These are phyloP conservation scores for Solanum phureja DNA, from an alignment of 257 asterid species.

Conservation along the genomic window DNA sequence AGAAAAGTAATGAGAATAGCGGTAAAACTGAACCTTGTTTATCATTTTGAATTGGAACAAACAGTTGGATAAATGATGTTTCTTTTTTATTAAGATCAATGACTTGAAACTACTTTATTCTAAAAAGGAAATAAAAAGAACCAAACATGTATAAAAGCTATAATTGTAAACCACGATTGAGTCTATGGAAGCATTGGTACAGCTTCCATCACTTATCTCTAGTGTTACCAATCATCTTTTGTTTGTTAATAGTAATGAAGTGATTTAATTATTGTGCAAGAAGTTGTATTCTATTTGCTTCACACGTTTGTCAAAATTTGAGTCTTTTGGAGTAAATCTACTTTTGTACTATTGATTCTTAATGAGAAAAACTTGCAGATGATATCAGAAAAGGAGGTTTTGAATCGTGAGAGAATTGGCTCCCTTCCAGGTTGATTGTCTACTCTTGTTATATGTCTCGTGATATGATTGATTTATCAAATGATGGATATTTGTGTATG, in stretches of 20 bases:
- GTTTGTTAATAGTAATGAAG: not conserved
- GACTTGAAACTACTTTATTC: not conserved
- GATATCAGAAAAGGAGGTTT: slow-evolving; percentile 17
- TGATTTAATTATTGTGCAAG: not conserved
- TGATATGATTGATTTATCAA: not conserved
- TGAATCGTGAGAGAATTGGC: slow-evolving; percentile 46
- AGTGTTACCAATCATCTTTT: not conserved
- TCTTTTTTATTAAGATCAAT: not conserved
- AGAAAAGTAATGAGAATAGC: not conserved
- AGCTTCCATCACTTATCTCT: not conserved
- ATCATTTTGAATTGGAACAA: not conserved
- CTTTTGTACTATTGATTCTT: not conserved
- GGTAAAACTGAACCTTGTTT: not conserved
- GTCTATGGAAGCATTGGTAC: not conserved
- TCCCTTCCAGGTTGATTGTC: slow-evolving; percentile 61
- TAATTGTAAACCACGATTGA: not conserved
- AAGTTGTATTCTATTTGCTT: not conserved
- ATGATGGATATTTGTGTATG: not conserved
- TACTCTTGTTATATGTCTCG: not conserved
- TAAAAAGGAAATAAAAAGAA: not conserved
- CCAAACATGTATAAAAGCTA: not conserved
- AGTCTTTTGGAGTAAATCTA: not conserved
- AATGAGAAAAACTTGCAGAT: slow-evolving; percentile 40
- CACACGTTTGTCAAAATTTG: not conserved
- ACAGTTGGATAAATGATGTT: not conserved